phyloP scores from a whole-genome alignment of 306 rosid genomes.

The Delonix regia region DNA sequence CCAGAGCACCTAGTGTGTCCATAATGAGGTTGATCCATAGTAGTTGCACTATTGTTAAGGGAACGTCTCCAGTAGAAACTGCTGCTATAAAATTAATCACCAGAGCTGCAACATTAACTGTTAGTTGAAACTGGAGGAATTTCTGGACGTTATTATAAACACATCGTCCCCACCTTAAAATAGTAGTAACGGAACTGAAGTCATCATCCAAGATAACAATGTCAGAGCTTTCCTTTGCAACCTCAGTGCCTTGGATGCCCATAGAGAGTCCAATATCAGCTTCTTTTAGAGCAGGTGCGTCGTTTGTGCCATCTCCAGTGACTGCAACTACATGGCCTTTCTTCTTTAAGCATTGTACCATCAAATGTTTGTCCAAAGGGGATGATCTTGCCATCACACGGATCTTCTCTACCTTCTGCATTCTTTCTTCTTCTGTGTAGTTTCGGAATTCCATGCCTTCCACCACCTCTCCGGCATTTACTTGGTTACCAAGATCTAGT shows the following conservation, averaged over 20 bases:
- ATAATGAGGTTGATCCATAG: background rate
- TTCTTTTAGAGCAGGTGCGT: constrained; percentile 13
- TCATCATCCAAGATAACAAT: constrained; percentile 23
- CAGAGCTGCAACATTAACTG: constrained; percentile 14
- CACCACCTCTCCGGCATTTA: background rate
- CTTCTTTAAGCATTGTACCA: background rate
- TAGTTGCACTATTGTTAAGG: background rate
- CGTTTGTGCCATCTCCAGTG: constrained; percentile 30
- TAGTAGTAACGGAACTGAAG: background rate
- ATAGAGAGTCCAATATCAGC: constrained; percentile 26
- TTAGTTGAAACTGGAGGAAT: constrained; percentile 8
- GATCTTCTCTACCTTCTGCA: background rate
- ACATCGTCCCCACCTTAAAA: constrained; percentile 13
- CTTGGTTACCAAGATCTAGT: background rate
- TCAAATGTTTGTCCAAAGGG: constrained; percentile 1
- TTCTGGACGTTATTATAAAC: constrained; percentile 15
- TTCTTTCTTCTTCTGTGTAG: background rate
- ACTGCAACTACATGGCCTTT: constrained; percentile 19
- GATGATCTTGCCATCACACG: constrained; percentile 16
- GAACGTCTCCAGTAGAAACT: background rate
- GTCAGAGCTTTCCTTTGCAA: constrained; percentile 27
- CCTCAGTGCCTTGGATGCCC: constrained; percentile 26
- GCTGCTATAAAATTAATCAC: background rate
- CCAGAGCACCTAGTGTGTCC: background rate
- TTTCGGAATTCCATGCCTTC: constrained; percentile 4